These are phyloP conservation scores for Juglanconis sp. DNA, from an alignment of 2,329 filamentous ascomycete genomes.

Conservation along the genomic window DNA sequence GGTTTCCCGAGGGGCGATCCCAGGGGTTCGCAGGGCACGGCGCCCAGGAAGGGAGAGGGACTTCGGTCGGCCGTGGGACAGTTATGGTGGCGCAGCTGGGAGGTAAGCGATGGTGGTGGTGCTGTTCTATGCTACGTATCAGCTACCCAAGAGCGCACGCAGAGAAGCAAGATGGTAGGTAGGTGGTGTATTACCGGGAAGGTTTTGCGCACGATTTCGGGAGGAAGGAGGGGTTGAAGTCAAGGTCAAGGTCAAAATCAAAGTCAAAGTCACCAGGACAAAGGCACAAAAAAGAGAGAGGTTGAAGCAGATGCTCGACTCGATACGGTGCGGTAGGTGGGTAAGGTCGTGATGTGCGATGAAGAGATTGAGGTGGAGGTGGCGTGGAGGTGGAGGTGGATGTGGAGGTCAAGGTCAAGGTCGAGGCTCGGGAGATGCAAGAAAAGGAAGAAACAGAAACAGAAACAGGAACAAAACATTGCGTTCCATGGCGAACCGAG, in stretches of 20 bases:
- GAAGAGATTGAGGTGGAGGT: constrained; percentile 10
- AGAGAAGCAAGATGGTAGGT: no score
- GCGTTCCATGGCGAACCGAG: not conserved
- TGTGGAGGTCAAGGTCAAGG: no score
- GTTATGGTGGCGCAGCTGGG: no score
- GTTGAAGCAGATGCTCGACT: not conserved
- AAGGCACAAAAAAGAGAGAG: not conserved
- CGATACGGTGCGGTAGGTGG: not conserved
- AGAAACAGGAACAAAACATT: no score
- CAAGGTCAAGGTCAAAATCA: not conserved
- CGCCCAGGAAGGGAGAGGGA: not conserved
- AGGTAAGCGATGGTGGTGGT: no score
- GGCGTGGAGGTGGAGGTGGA: not conserved
- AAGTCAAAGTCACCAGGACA: not conserved
- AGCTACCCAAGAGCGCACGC: no score
- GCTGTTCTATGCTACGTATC: no score
- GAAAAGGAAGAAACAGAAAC: not conserved
- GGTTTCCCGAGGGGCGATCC: not conserved
- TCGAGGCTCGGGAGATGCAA: not conserved
- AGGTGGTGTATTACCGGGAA: no score
- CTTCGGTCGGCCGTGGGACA: not conserved
- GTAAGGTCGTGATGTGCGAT: not conserved
- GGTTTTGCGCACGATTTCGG: no score
- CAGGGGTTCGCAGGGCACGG: not conserved
- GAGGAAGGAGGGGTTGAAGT: not conserved